phyloP scores from a whole-genome alignment of 352 stramenopile species.

The Phytophthora hybrid region DNA sequence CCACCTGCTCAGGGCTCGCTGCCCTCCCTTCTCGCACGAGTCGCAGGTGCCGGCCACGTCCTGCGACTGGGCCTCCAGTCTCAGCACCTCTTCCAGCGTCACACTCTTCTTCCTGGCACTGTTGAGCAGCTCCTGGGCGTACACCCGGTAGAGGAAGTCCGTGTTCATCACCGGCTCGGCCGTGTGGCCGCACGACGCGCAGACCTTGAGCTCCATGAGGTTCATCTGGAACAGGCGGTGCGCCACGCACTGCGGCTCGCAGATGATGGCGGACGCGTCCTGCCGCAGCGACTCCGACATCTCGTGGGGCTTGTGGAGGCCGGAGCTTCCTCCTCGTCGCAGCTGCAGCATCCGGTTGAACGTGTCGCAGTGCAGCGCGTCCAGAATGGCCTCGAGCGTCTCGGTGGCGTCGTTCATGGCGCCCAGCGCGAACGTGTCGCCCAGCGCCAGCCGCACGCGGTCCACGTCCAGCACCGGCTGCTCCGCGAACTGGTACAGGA shows the following conservation, averaged over 20 bases:
- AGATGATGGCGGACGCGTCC: slow-evolving; percentile 74
- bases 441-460: slow-evolving; percentile 71
- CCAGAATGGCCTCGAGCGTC: slow-evolving; percentile 83
- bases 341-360: slow-evolving; percentile 78
- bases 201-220: slow-evolving; percentile 84
- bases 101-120: slow-evolving; percentile 24
- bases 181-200: slow-evolving; percentile 64
- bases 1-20: slow-evolving; percentile 68
- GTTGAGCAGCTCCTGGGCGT: slow-evolving; percentile 73
- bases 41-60: slow-evolving; percentile 60
- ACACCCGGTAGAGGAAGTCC: slow-evolving; percentile 87
- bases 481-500: slow-evolving; percentile 87
- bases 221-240: slow-evolving; percentile 90
- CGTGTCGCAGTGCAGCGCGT: slow-evolving; percentile 81
- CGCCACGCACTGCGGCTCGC: slow-evolving; percentile 81
- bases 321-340: slow-evolving; percentile 20
- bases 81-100: slow-evolving; percentile 70
- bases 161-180: slow-evolving; percentile 85
- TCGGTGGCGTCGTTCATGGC: slow-evolving; percentile 90
- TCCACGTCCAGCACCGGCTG: slow-evolving; percentile 79
- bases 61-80: slow-evolving; percentile 59
- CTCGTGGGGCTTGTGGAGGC: slow-evolving; percentile 36
- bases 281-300: slow-evolving; percentile 63
- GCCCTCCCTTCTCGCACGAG: slow-evolving; percentile 52
- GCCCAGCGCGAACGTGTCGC: slow-evolving; percentile 73